phyloP scores from a whole-genome alignment of 306 rosid species.

The Trichosanthes truncata region DNA sequence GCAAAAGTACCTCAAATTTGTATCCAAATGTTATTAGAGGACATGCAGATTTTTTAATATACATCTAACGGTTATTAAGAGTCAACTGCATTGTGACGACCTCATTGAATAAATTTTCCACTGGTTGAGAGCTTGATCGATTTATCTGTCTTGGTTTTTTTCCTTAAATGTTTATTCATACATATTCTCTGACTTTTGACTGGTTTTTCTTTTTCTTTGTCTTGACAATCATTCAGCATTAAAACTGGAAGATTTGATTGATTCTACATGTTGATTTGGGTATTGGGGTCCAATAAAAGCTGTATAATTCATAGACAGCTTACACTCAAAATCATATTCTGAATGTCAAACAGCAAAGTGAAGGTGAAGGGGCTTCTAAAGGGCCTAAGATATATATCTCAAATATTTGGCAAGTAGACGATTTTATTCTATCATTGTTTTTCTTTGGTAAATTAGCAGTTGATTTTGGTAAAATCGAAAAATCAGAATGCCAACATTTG shows the following conservation, averaged over 20 bases:
- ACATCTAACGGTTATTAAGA: no score
- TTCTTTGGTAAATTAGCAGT: no score
- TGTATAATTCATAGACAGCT: background rate
- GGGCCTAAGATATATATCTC: conserved; percentile 79
- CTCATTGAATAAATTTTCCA: no score
- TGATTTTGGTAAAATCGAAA: no score
- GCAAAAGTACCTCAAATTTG: no score
- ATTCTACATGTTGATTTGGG: no score
- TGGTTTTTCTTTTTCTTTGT: background rate
- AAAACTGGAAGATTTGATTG: background rate
- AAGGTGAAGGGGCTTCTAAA: conserved; percentile 87
- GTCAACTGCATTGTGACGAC: no score
- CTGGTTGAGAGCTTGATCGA: no score
- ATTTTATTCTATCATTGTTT: background rate
- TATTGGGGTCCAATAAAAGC: background rate
- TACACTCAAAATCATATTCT: background rate
- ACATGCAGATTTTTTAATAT: no score
- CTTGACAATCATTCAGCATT: background rate
- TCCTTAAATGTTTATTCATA: no score
- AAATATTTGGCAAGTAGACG: conserved; percentile 57
- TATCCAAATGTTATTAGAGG: no score
- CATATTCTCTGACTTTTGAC: background rate
- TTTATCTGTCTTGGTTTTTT: no score
- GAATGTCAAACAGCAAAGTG: conserved; percentile 57
- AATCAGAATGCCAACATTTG: background rate